Evolutionary conservation across 1,139 yeast species (phyloP), one percentile per base, ranked within the genome.

Genomic region (Nakaseomyces uthaithaninus): DNA sequence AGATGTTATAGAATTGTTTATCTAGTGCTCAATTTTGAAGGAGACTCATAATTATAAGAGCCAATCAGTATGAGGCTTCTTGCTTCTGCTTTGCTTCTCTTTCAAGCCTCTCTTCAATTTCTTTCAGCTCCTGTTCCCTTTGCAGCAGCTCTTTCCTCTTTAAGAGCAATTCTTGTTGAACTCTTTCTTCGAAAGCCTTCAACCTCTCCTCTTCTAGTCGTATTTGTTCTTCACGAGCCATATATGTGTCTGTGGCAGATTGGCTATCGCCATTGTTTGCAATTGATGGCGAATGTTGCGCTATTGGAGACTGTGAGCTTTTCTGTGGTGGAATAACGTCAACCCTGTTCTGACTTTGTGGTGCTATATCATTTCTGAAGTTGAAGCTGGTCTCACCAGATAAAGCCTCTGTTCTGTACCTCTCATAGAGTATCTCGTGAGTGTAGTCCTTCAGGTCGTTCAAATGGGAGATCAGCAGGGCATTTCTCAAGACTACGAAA

Each of bases 401-500:
- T 50, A 89, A 73, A 37, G 93, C 80, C 57, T 84, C 94, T 11
- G 97, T 85, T 67, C 98, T 80, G 64, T 91, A 91, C 47, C 81
- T 79, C 63, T 91, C 98, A 60, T 91, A 91, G 49, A 89, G 69
- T 54, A 84, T 77, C 59, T 87, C 95, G 59, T 87, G 95, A 17
- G 97, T 91, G 59, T 80, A 77, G 56, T 91, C 97, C 63, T 89
- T 85, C 62, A 91, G 74, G 59, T 91, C 98, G 58, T 84, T 89
- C 53, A 91, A 71, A 60, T 91, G 98, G n/a, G 95, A 78, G 37
- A 94, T 91, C 54, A 91, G 74, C 38, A 91, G 64, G 2, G 91
- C 89, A 42, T 87, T 80, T 57, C 89, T 79, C 54, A 91, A 69
- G 17, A 82, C 73, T 11, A 80, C 73, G 60, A 91, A 86, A 61